Evolutionary conservation across 2,329 filamentous ascomycete genomes (phyloP).

Genomic region (Colletotrichum spaethianum): DNA sequence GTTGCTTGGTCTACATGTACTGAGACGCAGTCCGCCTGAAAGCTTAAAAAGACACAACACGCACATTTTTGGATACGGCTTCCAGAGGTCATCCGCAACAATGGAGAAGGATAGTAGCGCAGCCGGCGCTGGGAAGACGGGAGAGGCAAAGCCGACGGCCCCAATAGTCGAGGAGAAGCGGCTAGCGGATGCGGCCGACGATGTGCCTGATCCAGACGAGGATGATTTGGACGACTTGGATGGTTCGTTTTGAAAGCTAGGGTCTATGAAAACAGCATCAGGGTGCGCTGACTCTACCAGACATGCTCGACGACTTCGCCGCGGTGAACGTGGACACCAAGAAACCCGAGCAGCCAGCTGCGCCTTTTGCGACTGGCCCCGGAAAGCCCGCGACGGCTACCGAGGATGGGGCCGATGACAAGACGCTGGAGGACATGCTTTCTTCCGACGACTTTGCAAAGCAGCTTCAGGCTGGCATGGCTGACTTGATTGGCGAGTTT

Average conservation of each 20-base stretch:
- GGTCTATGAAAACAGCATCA: background rate
- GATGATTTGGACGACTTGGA: constrained; percentile 94
- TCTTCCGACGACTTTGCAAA: constrained; percentile 86
- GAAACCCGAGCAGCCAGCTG: constrained; percentile 45
- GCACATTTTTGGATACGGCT: background rate
- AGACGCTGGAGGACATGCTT: constrained; percentile 58
- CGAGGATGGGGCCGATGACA: constrained; percentile 45
- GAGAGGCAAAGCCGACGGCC: constrained; percentile 40
- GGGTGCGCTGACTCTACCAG: constrained; percentile 59
- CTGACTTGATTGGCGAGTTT: constrained; percentile 81
- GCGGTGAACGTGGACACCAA: constrained; percentile 70
- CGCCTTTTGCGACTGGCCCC: constrained; percentile 42
- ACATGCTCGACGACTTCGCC: constrained; percentile 94
- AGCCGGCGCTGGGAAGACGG: constrained; percentile 30
- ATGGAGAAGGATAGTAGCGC: constrained; percentile 37
- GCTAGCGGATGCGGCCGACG: constrained; percentile 56
- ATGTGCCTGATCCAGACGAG: constrained; percentile 90
- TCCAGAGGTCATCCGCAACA: background rate
- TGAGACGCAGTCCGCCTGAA: background rate
- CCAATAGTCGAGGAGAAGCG: constrained; percentile 44
- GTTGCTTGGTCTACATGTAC: background rate
- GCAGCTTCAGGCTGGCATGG: constrained; percentile 92
- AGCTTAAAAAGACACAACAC: background rate
- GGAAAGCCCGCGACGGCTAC: constrained; percentile 44
- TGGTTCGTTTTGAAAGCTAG: constrained; percentile 65